Evolutionary conservation across 1,284 basidiomycete species (phyloP), one percentile per base, ranked within the genome.

Genomic region (Trichosporon ovoides): DNA sequence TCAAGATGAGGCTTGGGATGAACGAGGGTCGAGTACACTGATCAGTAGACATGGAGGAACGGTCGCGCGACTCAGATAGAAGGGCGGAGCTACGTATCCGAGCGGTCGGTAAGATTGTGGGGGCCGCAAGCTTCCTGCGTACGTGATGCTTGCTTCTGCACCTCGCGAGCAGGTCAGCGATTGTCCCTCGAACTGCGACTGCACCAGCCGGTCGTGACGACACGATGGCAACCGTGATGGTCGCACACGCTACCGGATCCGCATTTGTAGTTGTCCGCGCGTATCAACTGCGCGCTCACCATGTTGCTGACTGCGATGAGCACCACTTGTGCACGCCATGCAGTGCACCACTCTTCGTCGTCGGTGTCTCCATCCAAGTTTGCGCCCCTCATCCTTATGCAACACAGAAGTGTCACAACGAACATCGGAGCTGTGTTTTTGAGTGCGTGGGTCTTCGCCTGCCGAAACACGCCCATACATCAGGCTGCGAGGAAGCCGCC

Each of bases 221-320:
- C 20, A 46, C 50, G 38, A 61, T 58, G 19, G 38, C 24, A 24
- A 52, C 18, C 37, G 43, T 40, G 28, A 43, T 28, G 52, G 43
- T 31, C 18, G 52, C 52, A 20, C 52, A 62, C 48, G 56, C 55
- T 24, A 60, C 60, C 28, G 43, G 38, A 12, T n/a, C 52, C 52
- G 1, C 20, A 7, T 19, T 43, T 16, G 19, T 53, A 53, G 22
- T 53, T 38, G n/a, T 40, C 34, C 38, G 55, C 37, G 33, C 52
- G 46, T 56, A 67, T 63, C 7, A 63, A 58, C 43, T 67, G 66
- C 18, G 62, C 58, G 35, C 67, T 66, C 48, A 67, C 33, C 35
- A 62, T 53, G 57, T 56, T 68, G 24, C 67, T 65, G 14, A 51
- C 60, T 37, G 40, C 40, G 40, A 16, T 46, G 40, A 46, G 24